Base-by-base conservation (phyloP, 2,329 filamentous ascomycete genomes). In the Diaporthe destruens region DNA sequence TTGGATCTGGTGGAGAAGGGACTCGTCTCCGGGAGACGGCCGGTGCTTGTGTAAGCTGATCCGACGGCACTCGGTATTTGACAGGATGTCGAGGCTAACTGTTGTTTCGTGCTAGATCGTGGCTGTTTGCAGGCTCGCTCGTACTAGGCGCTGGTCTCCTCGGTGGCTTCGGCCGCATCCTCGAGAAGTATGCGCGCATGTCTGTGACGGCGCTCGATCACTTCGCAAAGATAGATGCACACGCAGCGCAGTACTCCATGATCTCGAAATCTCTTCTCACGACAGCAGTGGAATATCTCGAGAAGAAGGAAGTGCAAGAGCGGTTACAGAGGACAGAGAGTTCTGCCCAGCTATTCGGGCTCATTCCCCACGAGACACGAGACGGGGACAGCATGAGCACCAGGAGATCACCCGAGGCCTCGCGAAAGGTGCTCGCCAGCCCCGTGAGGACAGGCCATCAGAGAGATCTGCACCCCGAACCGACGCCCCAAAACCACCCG, bases 81-180 rank as follows among this genome's bases (percentile, higher is more conserved):
- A 16, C 20, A 18, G 20, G 3, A n/a, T 34, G 9, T 20, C 0
- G 16, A 12, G 6, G 53, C 66, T 69, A 5, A 72, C 44, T 1
- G 18, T 39, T 49, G 1, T 16, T 1, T 3, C 29, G 29, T 29
- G 29, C 6, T 47, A 88, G 87, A 3, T 87, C 86, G 0, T 89
- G 87, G 87, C 77, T 88, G 0, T 89, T 89, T 73, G 86, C 87
- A 0, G 83, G 86, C 1, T 87, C 87, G 0, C 82, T 89, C 0
- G 87, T 88, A 0, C 82, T 88, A 0, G 87, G 87, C 0, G 80
- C 88, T 1, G 87, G 87, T 0, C 82, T 88, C 0, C 80, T 89
- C 0, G 86, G 86, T 1, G 84, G 84, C 0, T 89, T 88, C 47
- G 87, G 87, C 2, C 84, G 86, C 6, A 84, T 87, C 18, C 81